These are phyloP conservation scores for Nannochloropsis gaditana DNA, from an alignment of 108 stramenopile species.

Conservation along the genomic window DNA sequence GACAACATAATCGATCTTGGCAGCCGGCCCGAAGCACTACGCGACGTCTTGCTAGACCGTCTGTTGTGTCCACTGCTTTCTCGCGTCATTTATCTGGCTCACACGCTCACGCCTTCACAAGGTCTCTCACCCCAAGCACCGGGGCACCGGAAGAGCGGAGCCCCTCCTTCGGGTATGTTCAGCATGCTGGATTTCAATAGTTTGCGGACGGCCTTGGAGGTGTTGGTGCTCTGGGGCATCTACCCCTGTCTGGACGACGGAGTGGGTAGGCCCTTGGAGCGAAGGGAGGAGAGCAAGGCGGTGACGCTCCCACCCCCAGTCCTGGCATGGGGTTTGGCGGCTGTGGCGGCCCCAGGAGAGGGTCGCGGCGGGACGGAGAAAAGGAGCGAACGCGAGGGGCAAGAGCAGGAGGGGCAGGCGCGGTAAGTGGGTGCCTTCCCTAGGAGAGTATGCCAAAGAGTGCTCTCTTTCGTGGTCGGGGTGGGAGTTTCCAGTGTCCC, in stretches of 20 bases:
- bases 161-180: background rate
- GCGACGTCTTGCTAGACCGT: background rate
- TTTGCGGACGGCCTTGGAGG: slow-evolving; percentile 9
- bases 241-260: slow-evolving; percentile 7
- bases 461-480: too few relatives aligned
- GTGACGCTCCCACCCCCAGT: background rate
- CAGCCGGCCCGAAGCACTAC: background rate
- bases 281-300: background rate
- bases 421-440: too few relatives aligned
- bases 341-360: background rate
- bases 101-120: background rate
- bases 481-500: too few relatives aligned
- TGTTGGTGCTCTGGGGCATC: background rate
- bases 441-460: too few relatives aligned
- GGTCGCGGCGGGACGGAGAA: background rate
- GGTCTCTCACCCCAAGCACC: background rate
- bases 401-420: too few relatives aligned
- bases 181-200: slow-evolving; percentile 9
- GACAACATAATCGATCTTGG: background rate
- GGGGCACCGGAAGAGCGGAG: background rate
- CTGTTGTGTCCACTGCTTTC: background rate
- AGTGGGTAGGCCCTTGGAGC: background rate
- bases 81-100: background rate
- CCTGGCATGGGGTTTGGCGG: slow-evolving; percentile 12
- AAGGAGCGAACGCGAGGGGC: too few relatives aligned